Evolutionary conservation across 169 alveolate genomes (phyloP), one percentile per base, ranked within the genome.

Genomic region (Cryptosporidium ubiquitum): DNA sequence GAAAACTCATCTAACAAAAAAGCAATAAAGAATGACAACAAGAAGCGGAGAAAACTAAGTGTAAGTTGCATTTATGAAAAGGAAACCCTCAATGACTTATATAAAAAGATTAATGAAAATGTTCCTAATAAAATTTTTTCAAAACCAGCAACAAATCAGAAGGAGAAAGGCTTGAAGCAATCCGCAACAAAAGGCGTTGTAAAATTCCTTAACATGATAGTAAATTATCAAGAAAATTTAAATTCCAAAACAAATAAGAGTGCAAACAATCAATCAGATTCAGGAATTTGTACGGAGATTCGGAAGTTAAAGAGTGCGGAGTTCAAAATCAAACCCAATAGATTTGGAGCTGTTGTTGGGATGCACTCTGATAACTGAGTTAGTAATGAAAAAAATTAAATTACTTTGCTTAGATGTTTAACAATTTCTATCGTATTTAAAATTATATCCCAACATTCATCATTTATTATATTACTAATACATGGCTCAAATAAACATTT

Each of bases 151-250:
- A 23, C 35, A 10, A 64, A n/a, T 29, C 68, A 60, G 7, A 79
- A 10, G 35, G 89, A 79, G n/a, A 79, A 79, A 23, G 47, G 16
- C 16, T 44, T 79, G 33, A 79, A 47, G 26, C 33, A 18, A 12
- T 58, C 68, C 1, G 89, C 89, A 44, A 79, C 89, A 14, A 79
- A 40, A 33, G 89, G 89, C 7, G 89, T 79, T 26, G 89, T 79
- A 20, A 79, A 79, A 26, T 79, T 79, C 16, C 26, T 79, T 18
- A 79, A 79, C 64, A 58, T 79, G 79, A 64, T 79, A n/a, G 68
- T 61, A 44, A 49, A 58, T n/a, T 61, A 79, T 42, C 26, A 79
- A n/a, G 89, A 52, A 64, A 61, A 29, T 39, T 26, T 10, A 1
- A 44, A 23, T 6, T 18, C 14, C 26, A 61, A 58, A 49, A 2